Evolutionary conservation across 768 basidiomycete genomes (phyloP), one percentile per base, ranked within the genome.

Genomic region (Lactarius sp.): DNA sequence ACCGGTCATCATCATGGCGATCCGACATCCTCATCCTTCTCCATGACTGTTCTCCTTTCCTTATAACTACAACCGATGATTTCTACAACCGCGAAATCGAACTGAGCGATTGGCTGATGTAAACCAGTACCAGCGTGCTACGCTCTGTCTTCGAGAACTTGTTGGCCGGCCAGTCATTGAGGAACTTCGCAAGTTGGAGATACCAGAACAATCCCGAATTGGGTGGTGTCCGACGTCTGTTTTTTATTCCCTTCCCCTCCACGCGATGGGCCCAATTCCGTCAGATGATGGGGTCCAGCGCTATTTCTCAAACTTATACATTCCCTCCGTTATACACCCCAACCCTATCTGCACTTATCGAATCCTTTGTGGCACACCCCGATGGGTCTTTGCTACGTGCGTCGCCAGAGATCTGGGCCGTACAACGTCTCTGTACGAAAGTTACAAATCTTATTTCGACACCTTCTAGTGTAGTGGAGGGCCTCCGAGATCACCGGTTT

Each of bases 41-140:
- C 46, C 27, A 10, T 58, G 78, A 79, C 55, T 82, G 82, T 79
- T 80, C 81, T 44, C 85, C 85, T 72, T 85, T 84, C 81, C 36
- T 42, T 4, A 36, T 62, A 13, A 14, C 51, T 3, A 62, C 50
- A 10, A 0, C 33, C 16, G 13, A 53, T 12, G 36, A 47, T 12
- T 58, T 62, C 36, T 58, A 62, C n/a, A 12, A 46, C 5, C 56
- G 22, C 10, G 62, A 51, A 6, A 56, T 6, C 0, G 18, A 2
- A 6, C 4, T 62, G 14, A 50, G 10, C 31, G 49, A 62, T 22
- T n/a, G 16, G 6, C 55, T 62, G 7, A 13, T 52, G 7, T 55
- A 13, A 44, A n/a, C 4, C n/a, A 52, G 6, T 62, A 62, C 22
- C 4, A 44, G 5, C 7, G 6, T 0, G n/a, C 54, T 62, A 3